Evolutionary conservation across 805 yeast species (phyloP), one percentile per base, ranked within the genome.

Genomic region (Blastobotrys peoriensis): DNA sequence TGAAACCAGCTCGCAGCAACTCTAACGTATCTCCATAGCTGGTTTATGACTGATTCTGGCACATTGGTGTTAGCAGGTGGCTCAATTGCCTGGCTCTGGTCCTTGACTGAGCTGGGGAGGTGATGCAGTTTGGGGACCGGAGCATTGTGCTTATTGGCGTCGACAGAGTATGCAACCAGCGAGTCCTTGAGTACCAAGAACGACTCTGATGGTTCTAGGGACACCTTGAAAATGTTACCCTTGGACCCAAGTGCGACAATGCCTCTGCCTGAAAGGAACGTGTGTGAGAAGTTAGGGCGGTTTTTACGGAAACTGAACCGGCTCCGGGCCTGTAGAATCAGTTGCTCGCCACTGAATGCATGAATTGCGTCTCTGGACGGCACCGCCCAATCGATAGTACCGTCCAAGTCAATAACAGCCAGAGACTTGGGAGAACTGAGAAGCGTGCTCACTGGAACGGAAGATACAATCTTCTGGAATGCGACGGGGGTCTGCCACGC

Each of bases 341-440:
- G 52, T 18, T 63, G 55, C 18, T 57, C 50, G 34, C 71, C 79
- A 2, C 73, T 56, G 70, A 74, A 75, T 16, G 79, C 74, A 21
- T 70, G 62, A 4, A 75, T 48, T 34, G 63, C 63, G 16, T 61
- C 51, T 25, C 68, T 66, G 30, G 61, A 57, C 17, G 66, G 49
- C 9, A 76, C 59, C 3, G 58, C 59, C 80, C 80, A 75, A 40
- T 63, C 64, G 21, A 64, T 60, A 4, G 65, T 51, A 18, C 70
- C 69, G 44, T 66, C 65, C 13, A 65, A 59, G 16, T 68, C 57
- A 4, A 74, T 51, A 9, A 72, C 62, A 3, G 70, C 56, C 39
- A 69, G 68, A 2, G 50, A 43, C 22, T 44, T 38, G 19, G 47
- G 41, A 22, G 60, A 50, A 15, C 62, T 53, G 17, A 61, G 47